Percentiles rank a stretch among this genome's conserved stretches.
Evolutionary conservation across 345 rosid species (phyloP).

Genomic region (Eucalyptus pauciflora): DNA sequence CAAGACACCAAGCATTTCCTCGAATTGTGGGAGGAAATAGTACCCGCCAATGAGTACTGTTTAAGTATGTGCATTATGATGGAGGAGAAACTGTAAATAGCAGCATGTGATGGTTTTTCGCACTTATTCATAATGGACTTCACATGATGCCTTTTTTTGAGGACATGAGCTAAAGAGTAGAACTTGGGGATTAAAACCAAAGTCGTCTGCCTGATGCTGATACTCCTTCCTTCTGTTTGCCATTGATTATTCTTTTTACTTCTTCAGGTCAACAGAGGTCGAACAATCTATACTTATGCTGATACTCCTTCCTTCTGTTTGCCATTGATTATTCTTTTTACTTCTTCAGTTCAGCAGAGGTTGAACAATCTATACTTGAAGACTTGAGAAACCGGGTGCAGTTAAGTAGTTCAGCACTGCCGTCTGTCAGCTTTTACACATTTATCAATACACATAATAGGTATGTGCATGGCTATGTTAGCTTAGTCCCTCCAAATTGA

Average conservation of each 20-base stretch:
- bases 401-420: conserved; percentile 65
- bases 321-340: background rate
- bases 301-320: background rate
- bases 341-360: conserved; percentile 58
- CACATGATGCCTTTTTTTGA: background rate
- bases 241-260: background rate
- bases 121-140: background rate
- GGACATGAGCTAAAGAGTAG: background rate
- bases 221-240: background rate
- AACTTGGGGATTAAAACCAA: background rate
- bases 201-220: background rate
- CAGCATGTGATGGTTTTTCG: background rate
- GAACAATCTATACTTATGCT: conserved; percentile 62
- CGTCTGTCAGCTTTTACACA: conserved; percentile 93
- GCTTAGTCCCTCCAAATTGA: background rate
- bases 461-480: conserved; percentile 21
- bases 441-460: conserved; percentile 84
- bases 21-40: background rate
- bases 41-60: background rate
- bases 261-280: conserved; percentile 62
- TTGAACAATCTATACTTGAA: conserved; percentile 88
- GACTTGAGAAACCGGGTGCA: conserved; percentile 95
- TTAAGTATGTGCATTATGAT: background rate
- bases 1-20: background rate
- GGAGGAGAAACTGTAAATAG: background rate